These are phyloP conservation scores for Xylaria venustula DNA, from an alignment of 495 filamentous ascomycete genomes.

Conservation along the genomic window DNA sequence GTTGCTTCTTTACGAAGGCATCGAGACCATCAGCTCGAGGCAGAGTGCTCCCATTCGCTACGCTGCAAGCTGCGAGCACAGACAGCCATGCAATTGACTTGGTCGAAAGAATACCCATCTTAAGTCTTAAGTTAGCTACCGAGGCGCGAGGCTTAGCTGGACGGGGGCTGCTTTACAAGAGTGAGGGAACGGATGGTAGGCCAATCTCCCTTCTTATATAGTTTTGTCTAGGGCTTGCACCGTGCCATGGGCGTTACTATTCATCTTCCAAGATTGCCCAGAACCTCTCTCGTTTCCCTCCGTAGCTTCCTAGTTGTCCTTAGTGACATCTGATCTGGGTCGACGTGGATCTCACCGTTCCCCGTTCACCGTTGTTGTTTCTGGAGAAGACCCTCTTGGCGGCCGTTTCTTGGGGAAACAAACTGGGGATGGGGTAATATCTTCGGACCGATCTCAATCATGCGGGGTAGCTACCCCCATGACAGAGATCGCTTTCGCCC, in stretches of 20 bases:
- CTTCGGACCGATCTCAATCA: not conserved
- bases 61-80: conserved; percentile 2
- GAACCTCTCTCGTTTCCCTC: not conserved
- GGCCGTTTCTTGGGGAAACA: not conserved
- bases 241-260: too few relatives aligned
- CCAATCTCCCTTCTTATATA: too few relatives aligned
- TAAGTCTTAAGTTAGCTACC: not conserved
- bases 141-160: too few relatives aligned
- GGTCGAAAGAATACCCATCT: conserved; percentile 10
- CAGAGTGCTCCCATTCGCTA: conserved; percentile 2
- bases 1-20: conserved; percentile 34
- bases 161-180: not conserved
- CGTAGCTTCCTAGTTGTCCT: too few relatives aligned
- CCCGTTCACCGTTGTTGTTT: not conserved
- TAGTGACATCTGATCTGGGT: not conserved
- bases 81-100: conserved; percentile 2
- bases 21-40: conserved; percentile 22
- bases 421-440: not conserved
- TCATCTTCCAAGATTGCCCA: too few relatives aligned
- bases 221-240: too few relatives aligned
- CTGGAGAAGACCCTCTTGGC: not conserved
- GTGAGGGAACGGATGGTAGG: too few relatives aligned
- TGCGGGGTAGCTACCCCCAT: conserved; percentile 13
- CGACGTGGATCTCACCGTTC: not conserved
- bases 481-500: too few relatives aligned